Evolutionary conservation across 2,329 filamentous ascomycete genomes (phyloP), one percentile per base, ranked within the genome.

Genomic region (Elsinoe batatas): DNA sequence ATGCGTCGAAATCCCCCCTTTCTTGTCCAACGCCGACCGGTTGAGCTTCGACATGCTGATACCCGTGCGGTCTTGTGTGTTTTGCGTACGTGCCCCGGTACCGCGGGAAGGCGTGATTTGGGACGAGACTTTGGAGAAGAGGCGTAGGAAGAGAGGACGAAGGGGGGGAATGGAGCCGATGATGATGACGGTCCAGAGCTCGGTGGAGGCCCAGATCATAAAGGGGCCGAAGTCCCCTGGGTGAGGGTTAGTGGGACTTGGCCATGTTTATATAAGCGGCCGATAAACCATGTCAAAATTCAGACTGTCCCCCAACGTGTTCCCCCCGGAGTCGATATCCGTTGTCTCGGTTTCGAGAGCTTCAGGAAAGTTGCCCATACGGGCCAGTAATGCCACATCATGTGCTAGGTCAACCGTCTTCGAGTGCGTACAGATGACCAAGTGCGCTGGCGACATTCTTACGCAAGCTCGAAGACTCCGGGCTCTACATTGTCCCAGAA

Each of bases 151-250:
- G 33, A 51, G 47, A n/a, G 47, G 47, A 4, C 47, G 47, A 6
- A 51, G 33, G 6, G 47, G 47, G 3, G 47, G 47, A 15, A 51
- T 51, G 12, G 47, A 51, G n/a, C 47, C 47, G 47, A 51, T 51
- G 47, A 51, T 51, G 35, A 51, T 51, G 33, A 51, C 47, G 22
- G 47, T 38, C 47, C 47, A 51, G 7, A 51, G 17, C 35, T 51
- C 47, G 12, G 47, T 38, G 32, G 47, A 51, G 15, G 47, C 47
- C 47, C 47, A 51, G 47, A 51, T 51, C 47, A 51, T 51, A 33
- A 51, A 51, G 12, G 47, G 47, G n/a, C 47, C 47, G 15, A 51
- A 51, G 17, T 51, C 47, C 47, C 47, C 32, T 38, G 17, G 4
- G 7, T 2, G 5, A 30, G 2, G 7, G 26, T 30, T 7, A 30